Conservation (phyloP, 345 rosid genomes). For the Eucalyptus tenuipes region DNA sequence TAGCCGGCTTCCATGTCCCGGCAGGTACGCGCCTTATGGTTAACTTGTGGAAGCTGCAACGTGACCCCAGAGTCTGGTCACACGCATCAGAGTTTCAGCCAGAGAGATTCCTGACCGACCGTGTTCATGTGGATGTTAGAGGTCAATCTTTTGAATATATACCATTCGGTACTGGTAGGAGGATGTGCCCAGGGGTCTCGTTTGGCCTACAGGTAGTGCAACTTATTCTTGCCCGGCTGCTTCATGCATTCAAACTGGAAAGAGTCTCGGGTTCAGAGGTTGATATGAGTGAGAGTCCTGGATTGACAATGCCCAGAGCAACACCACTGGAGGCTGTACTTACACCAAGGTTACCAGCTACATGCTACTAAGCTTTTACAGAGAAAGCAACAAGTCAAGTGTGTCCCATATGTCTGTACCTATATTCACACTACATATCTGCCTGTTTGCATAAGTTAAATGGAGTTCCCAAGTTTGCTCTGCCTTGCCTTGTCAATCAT, state of each 20-base stretch:
- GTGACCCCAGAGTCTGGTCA: conserved; percentile 9
- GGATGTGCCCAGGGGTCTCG: conserved; percentile 16
- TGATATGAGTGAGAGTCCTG: conserved; percentile 10
- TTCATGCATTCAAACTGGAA: conserved; percentile 3
- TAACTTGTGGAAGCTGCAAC: conserved; percentile 10
- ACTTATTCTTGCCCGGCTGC: conserved; percentile 6
- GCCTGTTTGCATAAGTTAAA: neutral
- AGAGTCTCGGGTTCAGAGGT: neutral
- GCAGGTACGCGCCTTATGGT: conserved; percentile 1
- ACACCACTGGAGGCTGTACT: conserved; percentile 7
- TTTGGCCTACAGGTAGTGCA: conserved; percentile 4
- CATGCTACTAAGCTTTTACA: neutral
- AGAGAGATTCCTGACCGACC: conserved; percentile 11
- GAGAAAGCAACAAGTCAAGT: neutral
- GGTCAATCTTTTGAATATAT: conserved; percentile 3
- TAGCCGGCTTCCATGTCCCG: conserved; percentile 5
- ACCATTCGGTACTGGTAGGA: conserved; percentile 19
- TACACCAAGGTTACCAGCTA: conserved; percentile 1
- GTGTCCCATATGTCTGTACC: neutral
- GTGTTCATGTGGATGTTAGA: neutral
- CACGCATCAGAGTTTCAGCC: conserved; percentile 6
- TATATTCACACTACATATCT: neutral
- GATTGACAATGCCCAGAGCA: conserved; percentile 3
- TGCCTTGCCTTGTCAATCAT: neutral
- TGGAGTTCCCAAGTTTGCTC: neutral